phyloP scores from a whole-genome alignment of 345 rosid species.

The Punica granatum region DNA sequence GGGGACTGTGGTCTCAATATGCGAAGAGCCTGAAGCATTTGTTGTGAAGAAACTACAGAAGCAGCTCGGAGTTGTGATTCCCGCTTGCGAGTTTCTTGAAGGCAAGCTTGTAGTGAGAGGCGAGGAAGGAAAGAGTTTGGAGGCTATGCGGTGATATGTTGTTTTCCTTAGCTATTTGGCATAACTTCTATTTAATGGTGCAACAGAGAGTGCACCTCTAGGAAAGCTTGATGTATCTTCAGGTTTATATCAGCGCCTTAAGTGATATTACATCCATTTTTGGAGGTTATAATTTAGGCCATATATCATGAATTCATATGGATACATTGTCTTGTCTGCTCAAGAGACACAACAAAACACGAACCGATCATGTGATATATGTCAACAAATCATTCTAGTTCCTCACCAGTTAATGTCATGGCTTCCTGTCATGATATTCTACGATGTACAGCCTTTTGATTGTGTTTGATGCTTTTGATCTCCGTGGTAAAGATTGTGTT shows the following conservation, averaged over 20 bases:
- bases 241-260: background rate
- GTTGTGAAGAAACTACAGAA: slow-evolving; percentile 83
- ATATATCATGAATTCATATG: background rate
- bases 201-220: background rate
- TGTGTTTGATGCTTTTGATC: background rate
- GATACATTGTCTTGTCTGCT: background rate
- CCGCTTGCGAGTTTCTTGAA: slow-evolving; percentile 71
- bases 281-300: background rate
- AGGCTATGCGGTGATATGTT: background rate
- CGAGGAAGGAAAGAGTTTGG: slow-evolving; percentile 22
- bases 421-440: background rate
- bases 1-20: slow-evolving; percentile 75
- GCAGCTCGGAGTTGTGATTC: slow-evolving; percentile 63
- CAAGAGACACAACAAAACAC: background rate
- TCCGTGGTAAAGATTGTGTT: background rate
- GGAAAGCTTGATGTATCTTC: background rate
- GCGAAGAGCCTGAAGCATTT: slow-evolving; percentile 80
- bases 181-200: background rate
- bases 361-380: background rate
- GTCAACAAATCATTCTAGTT: background rate
- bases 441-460: background rate
- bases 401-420: background rate
- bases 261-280: background rate
- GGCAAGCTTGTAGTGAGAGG: slow-evolving; percentile 59
- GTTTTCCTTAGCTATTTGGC: background rate